Conservation (phyloP, 768 basidiomycete genomes). For the Pleurotus platypus region DNA sequence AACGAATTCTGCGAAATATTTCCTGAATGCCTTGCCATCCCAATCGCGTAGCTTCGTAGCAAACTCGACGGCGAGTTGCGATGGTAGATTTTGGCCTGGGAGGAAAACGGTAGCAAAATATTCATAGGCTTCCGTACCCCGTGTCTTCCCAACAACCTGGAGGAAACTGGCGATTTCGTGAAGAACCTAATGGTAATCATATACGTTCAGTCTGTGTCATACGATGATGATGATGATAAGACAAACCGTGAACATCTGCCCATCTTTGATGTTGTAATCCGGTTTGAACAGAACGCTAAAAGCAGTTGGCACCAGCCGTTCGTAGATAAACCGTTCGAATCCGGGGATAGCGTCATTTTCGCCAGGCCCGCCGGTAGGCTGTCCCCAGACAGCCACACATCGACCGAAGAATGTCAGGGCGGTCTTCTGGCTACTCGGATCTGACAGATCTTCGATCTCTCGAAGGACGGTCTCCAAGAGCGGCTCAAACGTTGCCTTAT, state of each 20-base stretch:
- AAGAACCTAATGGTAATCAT: slow-evolving; percentile 54
- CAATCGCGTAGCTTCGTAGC: slow-evolving; percentile 69
- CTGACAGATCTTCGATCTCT: slow-evolving; percentile 72
- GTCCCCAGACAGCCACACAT: slow-evolving; percentile 68
- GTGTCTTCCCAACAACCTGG: slow-evolving; percentile 69
- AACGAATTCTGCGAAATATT: slow-evolving; percentile 85
- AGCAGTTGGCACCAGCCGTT: slow-evolving; percentile 74
- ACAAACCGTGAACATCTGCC: slow-evolving; percentile 78
- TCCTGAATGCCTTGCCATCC: slow-evolving; percentile 75
- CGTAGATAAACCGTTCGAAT: slow-evolving; percentile 90
- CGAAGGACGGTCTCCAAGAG: slow-evolving; percentile 72
- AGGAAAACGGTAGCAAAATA: slow-evolving; percentile 79
- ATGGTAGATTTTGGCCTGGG: slow-evolving; percentile 86
- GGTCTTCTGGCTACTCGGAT: slow-evolving; percentile 71
- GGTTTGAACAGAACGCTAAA: slow-evolving; percentile 79
- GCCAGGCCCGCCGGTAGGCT: slow-evolving; percentile 30
- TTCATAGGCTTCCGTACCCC: slow-evolving; percentile 79
- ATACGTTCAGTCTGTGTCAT: not conserved
- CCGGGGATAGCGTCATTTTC: slow-evolving; percentile 64
- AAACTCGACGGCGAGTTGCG: slow-evolving; percentile 73
- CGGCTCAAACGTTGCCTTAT: slow-evolving; percentile 62
- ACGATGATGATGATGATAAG: not conserved
- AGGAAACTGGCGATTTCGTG: slow-evolving; percentile 87
- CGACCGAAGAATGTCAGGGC: slow-evolving; percentile 78
- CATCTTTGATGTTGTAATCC: slow-evolving; percentile 86